Conservation (phyloP, 2,329 filamentous ascomycete species). For the Thelonectria blattea region DNA sequence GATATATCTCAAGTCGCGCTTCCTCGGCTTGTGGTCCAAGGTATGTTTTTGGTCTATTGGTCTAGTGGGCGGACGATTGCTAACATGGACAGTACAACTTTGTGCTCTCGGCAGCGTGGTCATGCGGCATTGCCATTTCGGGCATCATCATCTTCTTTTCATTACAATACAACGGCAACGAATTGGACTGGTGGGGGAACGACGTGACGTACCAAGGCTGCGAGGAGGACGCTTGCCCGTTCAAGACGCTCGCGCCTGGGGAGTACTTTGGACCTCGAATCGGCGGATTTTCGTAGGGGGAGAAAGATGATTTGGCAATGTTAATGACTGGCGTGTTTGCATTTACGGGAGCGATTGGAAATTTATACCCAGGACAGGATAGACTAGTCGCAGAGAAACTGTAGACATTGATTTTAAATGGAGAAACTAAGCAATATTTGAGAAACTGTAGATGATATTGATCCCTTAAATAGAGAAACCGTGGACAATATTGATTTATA, state of each 20-base stretch:
- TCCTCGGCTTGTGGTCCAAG: slow-evolving; percentile 59
- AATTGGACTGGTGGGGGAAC: slow-evolving; percentile 59
- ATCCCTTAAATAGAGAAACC: no score
- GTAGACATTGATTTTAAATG: slow-evolving; percentile 24
- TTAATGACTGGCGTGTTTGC: slow-evolving; percentile 35
- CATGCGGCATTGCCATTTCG: slow-evolving; percentile 56
- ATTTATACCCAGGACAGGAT: slow-evolving; percentile 37
- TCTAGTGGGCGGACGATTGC: neutral
- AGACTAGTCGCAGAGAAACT: slow-evolving; percentile 25
- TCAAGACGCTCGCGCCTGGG: slow-evolving; percentile 42
- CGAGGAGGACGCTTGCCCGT: slow-evolving; percentile 49
- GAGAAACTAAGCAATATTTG: no score
- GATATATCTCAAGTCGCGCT: slow-evolving; percentile 57
- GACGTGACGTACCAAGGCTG: slow-evolving; percentile 48
- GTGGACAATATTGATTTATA: neutral
- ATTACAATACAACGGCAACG: slow-evolving; percentile 51
- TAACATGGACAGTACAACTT: slow-evolving; percentile 54
- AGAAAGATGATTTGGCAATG: slow-evolving; percentile 31
- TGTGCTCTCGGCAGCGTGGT: slow-evolving; percentile 58
- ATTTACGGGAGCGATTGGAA: slow-evolving; percentile 30
- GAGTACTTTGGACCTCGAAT: slow-evolving; percentile 50
- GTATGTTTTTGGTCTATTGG: slow-evolving; percentile 36
- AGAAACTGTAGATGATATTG: no score
- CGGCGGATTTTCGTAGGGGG: slow-evolving; percentile 42
- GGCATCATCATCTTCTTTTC: slow-evolving; percentile 61